Evolutionary conservation across 805 yeast genomes (phyloP), one percentile per base, ranked within the genome.

Genomic region (Sugiyamaella lignohabitans): DNA sequence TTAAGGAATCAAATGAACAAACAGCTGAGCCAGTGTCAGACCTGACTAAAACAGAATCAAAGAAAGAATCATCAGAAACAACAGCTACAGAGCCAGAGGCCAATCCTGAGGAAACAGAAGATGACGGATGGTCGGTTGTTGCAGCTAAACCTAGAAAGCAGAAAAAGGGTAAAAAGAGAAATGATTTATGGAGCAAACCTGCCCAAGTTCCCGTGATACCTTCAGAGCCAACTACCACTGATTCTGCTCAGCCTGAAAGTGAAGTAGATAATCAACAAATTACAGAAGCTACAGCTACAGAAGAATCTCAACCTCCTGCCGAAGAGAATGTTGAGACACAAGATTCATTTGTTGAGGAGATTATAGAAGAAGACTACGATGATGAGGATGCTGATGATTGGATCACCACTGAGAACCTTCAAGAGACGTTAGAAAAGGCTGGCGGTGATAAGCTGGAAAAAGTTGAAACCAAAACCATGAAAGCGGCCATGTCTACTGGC

Each of bases 351-450:
- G 17, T 19, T 10, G 29, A 38, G 14, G 41, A 38, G 14, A 21
- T 23, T 21, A 38, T 38, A 5, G 30, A 11, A 24, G 45, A n/a
- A n/a, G 23, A 54, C 53, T 49, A 55, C n/a, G 52, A 24, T 4
- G 53, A 49, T 14, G 48, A 51, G 16, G 37, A 84, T 47, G 88
- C 86, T 36, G 96, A 85, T 52, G 88, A 79, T 46, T 93, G 98
- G 98, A 93, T 93, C 56, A 86, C 95, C 0, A 84, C 93, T 2
- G 95, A 85, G 2, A 93, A 88, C 57, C 66, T 93, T 27, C 70
- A 76, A 36, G 87, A 83, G 56, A 79, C 78, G 45, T 73, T 86
- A 61, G 62, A 80, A 35, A 82, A 80, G 60, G 91, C 87, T 57
- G 76, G 72, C 57, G 78, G 83, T 36, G 87, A 82, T 58, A 74